phyloP scores from a whole-genome alignment of 257 asterid genomes.

The Ligustrum vulgare region DNA sequence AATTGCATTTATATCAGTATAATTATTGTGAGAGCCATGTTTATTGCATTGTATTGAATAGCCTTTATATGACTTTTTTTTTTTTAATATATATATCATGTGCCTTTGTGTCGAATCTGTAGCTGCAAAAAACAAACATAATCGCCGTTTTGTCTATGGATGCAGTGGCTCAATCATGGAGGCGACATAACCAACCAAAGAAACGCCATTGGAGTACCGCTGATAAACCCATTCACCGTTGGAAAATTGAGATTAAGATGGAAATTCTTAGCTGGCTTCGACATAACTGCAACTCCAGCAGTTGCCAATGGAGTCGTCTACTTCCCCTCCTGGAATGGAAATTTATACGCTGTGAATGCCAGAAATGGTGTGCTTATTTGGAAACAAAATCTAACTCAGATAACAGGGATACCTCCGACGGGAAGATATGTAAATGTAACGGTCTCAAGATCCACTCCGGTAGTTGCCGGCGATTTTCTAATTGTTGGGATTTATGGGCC shows the following conservation, averaged over 20 bases:
- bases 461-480: constrained; percentile 50
- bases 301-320: constrained; percentile 54
- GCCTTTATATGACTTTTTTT: too few relatives aligned
- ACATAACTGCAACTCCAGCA: constrained; percentile 71
- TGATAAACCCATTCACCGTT: constrained; percentile 41
- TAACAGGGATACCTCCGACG: constrained; percentile 53
- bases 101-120: too few relatives aligned
- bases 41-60: too few relatives aligned
- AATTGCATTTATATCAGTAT: too few relatives aligned
- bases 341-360: constrained; percentile 63
- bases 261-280: constrained; percentile 71
- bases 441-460: constrained; percentile 70
- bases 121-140: too few relatives aligned
- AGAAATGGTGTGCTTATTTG: constrained; percentile 51
- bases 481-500: constrained; percentile 61
- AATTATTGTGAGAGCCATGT: too few relatives aligned
- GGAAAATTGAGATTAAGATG: constrained; percentile 42
- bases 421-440: constrained; percentile 41
- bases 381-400: constrained; percentile 48
- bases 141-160: background rate
- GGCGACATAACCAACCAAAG: constrained; percentile 58
- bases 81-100: too few relatives aligned
- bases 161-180: constrained; percentile 78
- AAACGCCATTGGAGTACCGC: constrained; percentile 34
- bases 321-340: constrained; percentile 83